A percentile compares a stretch with the other conserved stretches of the same genome.
Conservation (phyloP, 1,139 yeast species). For the Candida tropicalis region DNA sequence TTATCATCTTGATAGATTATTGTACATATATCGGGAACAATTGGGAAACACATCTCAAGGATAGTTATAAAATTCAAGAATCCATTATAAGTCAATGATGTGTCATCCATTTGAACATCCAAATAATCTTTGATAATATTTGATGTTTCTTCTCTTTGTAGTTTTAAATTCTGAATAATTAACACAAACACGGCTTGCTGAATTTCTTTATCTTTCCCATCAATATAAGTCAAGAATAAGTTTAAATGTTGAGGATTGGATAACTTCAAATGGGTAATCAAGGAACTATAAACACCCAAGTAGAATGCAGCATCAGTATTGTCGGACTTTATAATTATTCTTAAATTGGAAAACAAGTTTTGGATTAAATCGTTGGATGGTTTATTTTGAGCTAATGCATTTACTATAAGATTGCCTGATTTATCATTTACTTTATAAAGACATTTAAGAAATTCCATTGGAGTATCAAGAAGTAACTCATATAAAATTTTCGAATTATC, state of each 20-base stretch:
- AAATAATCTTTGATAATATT: conserved; percentile 28
- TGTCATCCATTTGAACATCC: conserved; percentile 25
- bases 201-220: conserved; percentile 18
- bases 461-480: conserved; percentile 23
- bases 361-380: conserved; percentile 9
- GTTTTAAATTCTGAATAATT: conserved; percentile 26
- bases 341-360: conserved; percentile 19
- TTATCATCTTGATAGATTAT: conserved; percentile 23
- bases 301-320: conserved; percentile 13
- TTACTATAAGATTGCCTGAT: conserved; percentile 14
- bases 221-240: conserved; percentile 25
- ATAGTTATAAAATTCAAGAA: conserved; percentile 26
- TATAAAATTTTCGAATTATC: conserved; percentile 17
- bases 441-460: conserved; percentile 22
- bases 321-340: conserved; percentile 13
- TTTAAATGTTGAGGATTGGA: conserved; percentile 27
- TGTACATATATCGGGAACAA: conserved; percentile 26
- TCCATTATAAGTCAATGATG: conserved; percentile 14
- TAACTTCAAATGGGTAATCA: conserved; percentile 21
- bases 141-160: conserved; percentile 18
- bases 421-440: conserved; percentile 22
- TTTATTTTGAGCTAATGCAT: conserved; percentile 1
- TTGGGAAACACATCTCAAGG: conserved; percentile 28
- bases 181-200: conserved; percentile 28
- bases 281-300: conserved; percentile 16